Evolutionary conservation across 2,329 filamentous ascomycete genomes (phyloP), one percentile per base, ranked within the genome.

Genomic region (Penicillium sp.): DNA sequence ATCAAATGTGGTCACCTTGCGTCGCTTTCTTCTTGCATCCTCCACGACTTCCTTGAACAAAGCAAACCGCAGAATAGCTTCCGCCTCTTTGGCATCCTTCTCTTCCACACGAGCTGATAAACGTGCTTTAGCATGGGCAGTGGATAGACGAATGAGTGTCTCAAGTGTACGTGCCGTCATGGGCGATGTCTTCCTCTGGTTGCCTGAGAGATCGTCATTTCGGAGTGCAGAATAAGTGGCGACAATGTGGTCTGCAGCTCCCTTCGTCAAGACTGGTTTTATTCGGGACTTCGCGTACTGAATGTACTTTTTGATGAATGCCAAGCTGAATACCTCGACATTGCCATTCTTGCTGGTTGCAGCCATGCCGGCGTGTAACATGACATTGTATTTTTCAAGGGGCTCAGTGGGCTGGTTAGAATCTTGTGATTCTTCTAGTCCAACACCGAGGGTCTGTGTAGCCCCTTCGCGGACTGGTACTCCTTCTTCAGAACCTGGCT

Each of bases 221-320:
- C 94, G 86, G 20, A 99, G 81, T 9, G 90, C 89, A 35, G 95
- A 94, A 71, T 97, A 99, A 16, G 92, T 89, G 30, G 90, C 84
- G 38, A 92, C 87, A 67, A 99, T 96, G 61, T 95, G 90, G 64
- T 97, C 91, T 11, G 91, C 90, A 5, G 94, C 93, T 46, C 91
- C 91, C 68, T 94, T 91, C 0, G 92, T 96, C 60, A 99, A 79
- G 42, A 96, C 79, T 0, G 94, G 94, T 81, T 91, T 95, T 67
- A 96, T 83, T 68, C 94, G 82, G 35, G 84, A 89, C 78, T 99
- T 99, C 62, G 94, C 91, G 72, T 99, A 99, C 70, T 99, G 94
- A 47, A 99, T 95, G 73, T 97, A 99, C 76, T 99, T 99, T 79
- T 99, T 99, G 80, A 99, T 91, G 75, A 99, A 99, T 0, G 92